Conservation (phyloP, 2,329 filamentous ascomycete genomes). For the Hypocrella siamensis region DNA sequence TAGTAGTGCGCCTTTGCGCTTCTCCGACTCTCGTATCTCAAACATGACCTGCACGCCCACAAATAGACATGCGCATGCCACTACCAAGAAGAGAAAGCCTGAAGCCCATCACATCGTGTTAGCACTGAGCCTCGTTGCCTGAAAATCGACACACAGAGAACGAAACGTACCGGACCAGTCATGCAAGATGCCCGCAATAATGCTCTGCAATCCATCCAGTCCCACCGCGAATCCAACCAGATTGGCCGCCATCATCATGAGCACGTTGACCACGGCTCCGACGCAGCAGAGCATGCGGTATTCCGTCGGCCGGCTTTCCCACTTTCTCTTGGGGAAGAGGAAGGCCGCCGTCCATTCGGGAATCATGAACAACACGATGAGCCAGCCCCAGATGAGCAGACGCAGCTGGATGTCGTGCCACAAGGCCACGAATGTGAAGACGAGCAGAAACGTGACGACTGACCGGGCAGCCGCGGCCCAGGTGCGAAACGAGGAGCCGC, state of each 20-base stretch:
- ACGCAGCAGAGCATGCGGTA: conserved; percentile 71
- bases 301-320: conserved; percentile 49
- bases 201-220: conserved; percentile 66
- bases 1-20: conserved; percentile 63
- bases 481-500: conserved; percentile 43
- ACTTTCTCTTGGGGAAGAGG: conserved; percentile 59
- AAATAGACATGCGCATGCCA: conserved; percentile 62
- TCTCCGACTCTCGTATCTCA: conserved; percentile 76
- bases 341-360: conserved; percentile 64
- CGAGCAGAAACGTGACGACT: conserved; percentile 60
- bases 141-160: neutral
- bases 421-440: conserved; percentile 93
- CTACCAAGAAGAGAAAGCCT: conserved; percentile 58
- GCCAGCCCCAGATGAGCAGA: conserved; percentile 90
- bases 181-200: conserved; percentile 59
- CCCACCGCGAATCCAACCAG: conserved; percentile 91
- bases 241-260: conserved; percentile 95
- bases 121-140: conserved; percentile 5
- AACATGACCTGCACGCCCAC: conserved; percentile 91
- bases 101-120: conserved; percentile 5
- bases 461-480: conserved; percentile 35
- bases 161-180: conserved; percentile 48
- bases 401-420: conserved; percentile 96
- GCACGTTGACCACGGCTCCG: conserved; percentile 66
- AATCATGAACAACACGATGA: conserved; percentile 84